Conservation (phyloP, 805 yeast species). For the Aciculoconidium aculeatum region DNA sequence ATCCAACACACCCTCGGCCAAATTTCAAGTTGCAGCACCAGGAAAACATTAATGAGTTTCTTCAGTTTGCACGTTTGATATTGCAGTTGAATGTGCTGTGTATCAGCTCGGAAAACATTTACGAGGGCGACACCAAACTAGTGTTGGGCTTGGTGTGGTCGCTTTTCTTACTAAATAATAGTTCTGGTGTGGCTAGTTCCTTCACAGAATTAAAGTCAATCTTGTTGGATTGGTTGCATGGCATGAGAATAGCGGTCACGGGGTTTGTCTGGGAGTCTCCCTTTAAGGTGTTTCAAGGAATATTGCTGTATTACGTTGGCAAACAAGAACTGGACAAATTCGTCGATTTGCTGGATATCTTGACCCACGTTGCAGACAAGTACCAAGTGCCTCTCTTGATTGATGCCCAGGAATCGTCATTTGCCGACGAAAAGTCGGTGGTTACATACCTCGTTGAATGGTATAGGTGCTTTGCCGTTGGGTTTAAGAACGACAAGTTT, state of each 20-base stretch:
- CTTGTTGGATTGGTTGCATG: constrained; percentile 49
- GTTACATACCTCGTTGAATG: constrained; percentile 55
- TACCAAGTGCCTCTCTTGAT: constrained; percentile 48
- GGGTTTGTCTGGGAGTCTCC: too few species aligned
- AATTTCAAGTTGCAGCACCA: constrained; percentile 38
- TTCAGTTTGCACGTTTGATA: constrained; percentile 36
- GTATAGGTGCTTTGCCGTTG: constrained; percentile 39
- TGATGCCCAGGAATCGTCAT: constrained; percentile 49
- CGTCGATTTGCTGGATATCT: constrained; percentile 19
- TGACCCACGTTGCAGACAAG: constrained; percentile 37
- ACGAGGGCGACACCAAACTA: constrained; percentile 43
- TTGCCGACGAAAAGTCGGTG: constrained; percentile 58
- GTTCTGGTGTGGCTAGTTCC: constrained; percentile 14
- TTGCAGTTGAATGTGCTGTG: constrained; percentile 36
- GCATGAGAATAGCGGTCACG: too few species aligned
- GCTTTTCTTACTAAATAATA: constrained; percentile 36
- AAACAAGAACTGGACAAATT: constrained; percentile 3
- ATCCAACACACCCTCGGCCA: constrained; percentile 33
- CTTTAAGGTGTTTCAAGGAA: too few species aligned
- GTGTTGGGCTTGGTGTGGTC: constrained; percentile 47
- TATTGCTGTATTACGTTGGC: constrained; percentile 12
- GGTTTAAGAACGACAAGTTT: constrained; percentile 1
- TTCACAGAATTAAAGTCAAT: constrained; percentile 25
- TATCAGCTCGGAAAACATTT: constrained; percentile 45
- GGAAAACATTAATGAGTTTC: constrained; percentile 40